These are phyloP conservation scores for Suhomyces pyralidae DNA, from an alignment of 805 yeast genomes.

Conservation along the genomic window DNA sequence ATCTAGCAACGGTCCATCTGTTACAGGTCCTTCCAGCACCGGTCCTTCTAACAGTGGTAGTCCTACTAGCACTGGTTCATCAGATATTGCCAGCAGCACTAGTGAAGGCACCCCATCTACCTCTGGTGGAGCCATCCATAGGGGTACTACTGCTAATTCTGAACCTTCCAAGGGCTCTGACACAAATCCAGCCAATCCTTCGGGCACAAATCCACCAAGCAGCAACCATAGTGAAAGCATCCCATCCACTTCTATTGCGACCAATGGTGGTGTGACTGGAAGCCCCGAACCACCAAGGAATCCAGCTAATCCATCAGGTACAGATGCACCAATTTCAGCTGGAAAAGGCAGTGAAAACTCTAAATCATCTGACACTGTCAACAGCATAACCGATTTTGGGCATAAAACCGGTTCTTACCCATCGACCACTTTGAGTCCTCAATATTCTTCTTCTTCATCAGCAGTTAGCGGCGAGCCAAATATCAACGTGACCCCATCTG, in stretches of 20 bases:
- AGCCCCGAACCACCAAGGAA: background rate
- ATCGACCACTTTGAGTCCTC: background rate
- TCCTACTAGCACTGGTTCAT: too few relatives aligned
- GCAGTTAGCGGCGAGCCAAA: background rate
- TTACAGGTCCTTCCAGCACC: too few relatives aligned
- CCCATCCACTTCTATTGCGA: background rate
- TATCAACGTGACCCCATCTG: background rate
- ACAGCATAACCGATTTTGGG: background rate
- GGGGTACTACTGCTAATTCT: background rate
- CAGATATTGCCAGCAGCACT: background rate
- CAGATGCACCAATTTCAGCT: background rate
- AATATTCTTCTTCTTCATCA: background rate
- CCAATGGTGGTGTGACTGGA: slow-evolving; percentile 1
- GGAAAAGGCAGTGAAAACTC: background rate
- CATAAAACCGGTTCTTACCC: background rate
- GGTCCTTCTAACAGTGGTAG: too few relatives aligned
- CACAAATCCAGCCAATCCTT: background rate
- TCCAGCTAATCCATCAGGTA: background rate
- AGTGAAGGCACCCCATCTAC: background rate
- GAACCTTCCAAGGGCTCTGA: background rate
- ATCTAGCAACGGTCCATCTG: too few relatives aligned
- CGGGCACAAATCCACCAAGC: too few relatives aligned
- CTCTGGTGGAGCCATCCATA: background rate
- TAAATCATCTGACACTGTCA: background rate
- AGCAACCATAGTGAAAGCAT: background rate